Base-by-base conservation (phyloP, 345 rosid genomes). In the Ailanthus altissimus region DNA sequence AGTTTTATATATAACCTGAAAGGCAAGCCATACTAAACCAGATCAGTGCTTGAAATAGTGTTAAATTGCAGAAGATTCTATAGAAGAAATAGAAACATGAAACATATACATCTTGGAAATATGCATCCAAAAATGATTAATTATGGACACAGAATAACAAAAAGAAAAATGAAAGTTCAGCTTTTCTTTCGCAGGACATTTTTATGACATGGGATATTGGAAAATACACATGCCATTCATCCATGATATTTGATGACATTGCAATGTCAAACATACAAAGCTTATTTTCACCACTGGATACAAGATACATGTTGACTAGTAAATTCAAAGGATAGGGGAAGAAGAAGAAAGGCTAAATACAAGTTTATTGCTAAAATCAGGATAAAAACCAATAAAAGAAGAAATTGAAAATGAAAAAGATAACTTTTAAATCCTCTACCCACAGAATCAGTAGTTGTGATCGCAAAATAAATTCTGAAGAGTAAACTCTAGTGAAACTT, bases 1-100 rank as follows among this genome's bases (percentile, higher is more conserved):
- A 18, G 99, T 96, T 79, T 78, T 93, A 83, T 66, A 86, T 84
- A 90, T 83, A 56, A 96, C 94, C 99, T 96, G 84, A 32, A 83
- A 73, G 50, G 15, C 26, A 78, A 65, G 61, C 63, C 68, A 76
- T 5, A 50, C 12, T 61, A 56, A 40, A 63, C 49, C 61, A 36
- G 70, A 47, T 63, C 25, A 63, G 16, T 4, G 10, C 32, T 51
- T 51, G 49, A 20, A 54, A 11, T 53, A 32, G 21, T 8, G n/a
- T 20, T n/a, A 1, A 32, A 49, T 47, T 14, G 32, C n/a, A 21
- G 32, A 63, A 36, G 23, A 74, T 49, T 14, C 42, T 10, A n/a
- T 1, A 46, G 12, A 21, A 43, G 21, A 73, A 54, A 53, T 10
- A 26, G 25, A 26, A 72, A 23, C 54, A 43, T 49, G 45, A 42